Conservation (phyloP, 1,139 yeast genomes). For the Zygosaccharomyces pseudobailii region DNA sequence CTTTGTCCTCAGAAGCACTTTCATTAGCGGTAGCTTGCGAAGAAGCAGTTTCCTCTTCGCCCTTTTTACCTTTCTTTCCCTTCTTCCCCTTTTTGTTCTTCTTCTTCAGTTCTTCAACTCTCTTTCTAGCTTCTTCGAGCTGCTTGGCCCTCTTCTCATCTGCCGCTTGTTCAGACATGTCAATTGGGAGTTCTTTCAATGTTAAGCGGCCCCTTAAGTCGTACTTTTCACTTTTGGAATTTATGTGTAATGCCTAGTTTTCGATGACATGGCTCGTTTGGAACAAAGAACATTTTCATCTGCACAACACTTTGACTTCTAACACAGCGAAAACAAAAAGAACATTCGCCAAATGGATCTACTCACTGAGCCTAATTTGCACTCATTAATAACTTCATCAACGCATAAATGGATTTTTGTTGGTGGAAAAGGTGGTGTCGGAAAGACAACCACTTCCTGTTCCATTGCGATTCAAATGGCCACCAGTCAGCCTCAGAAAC, state of each 20-base stretch:
- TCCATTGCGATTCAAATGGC: conserved; percentile 91
- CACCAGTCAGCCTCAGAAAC: conserved; percentile 70
- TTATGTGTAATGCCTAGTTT: neutral
- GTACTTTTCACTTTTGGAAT: neutral
- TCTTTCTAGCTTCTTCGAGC: conserved; percentile 35
- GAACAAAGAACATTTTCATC: neutral
- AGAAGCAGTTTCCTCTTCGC: conserved; percentile 6
- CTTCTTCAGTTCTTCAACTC: conserved; percentile 35
- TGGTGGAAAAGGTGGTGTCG: conserved; percentile 99
- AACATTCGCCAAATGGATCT: conserved; percentile 31
- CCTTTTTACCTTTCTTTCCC: conserved; percentile 24
- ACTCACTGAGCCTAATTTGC: conserved; percentile 60
- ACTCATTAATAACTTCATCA: conserved; percentile 57
- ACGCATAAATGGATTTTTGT: conserved; percentile 93
- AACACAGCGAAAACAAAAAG: neutral
- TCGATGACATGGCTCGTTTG: neutral
- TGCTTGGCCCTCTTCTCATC: conserved; percentile 30
- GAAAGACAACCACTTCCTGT: conserved; percentile 95
- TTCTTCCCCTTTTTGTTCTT: conserved; percentile 31
- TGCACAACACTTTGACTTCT: neutral
- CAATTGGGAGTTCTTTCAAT: neutral
- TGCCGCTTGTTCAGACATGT: conserved; percentile 27
- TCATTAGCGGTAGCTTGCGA: conserved; percentile 2
- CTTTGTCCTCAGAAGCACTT: neutral
- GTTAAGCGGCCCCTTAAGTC: neutral